Conservation (phyloP, 2,329 filamentous ascomycete genomes). For the Grosmannia huntii region DNA sequence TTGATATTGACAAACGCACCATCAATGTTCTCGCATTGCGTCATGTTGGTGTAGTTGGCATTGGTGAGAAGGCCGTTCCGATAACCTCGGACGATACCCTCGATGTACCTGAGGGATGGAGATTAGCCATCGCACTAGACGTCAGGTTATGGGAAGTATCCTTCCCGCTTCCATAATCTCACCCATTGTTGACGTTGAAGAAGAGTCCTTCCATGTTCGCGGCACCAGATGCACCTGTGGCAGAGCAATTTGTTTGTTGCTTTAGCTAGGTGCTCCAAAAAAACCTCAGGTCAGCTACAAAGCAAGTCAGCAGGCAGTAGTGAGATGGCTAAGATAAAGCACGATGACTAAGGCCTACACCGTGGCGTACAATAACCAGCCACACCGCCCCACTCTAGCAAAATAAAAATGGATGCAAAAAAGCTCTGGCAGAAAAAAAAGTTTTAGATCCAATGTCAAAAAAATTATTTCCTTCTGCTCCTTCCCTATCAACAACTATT, state of each 20-base stretch:
- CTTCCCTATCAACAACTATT: constrained; percentile 7
- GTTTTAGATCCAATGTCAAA: constrained; percentile 11
- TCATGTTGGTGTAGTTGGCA: constrained; percentile 88
- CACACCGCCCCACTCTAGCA: not conserved
- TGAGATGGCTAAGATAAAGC: not conserved
- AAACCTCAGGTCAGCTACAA: not conserved
- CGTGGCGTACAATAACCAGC: not conserved
- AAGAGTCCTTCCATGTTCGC: constrained; percentile 75
- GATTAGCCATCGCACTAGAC: not conserved
- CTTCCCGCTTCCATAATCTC: constrained; percentile 17
- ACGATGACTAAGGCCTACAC: not conserved
- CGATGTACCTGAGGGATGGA: constrained; percentile 60
- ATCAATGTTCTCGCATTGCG: constrained; percentile 95
- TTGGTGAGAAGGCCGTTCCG: constrained; percentile 83
- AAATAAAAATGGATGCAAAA: constrained; percentile 4
- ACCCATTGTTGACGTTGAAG: constrained; percentile 93
- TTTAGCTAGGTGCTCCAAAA: constrained; percentile 1
- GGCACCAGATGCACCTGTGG: constrained; percentile 2
- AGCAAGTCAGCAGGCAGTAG: not conserved
- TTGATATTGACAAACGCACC: constrained; percentile 39
- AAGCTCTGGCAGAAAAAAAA: constrained; percentile 15
- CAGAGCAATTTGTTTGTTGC: constrained; percentile 8
- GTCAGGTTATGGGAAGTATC: not conserved
- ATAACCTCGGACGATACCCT: constrained; percentile 95
- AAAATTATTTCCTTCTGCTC: constrained; percentile 10